These are phyloP conservation scores for Sarcodon aspratus DNA, from an alignment of 768 basidiomycete genomes.

Conservation along the genomic window DNA sequence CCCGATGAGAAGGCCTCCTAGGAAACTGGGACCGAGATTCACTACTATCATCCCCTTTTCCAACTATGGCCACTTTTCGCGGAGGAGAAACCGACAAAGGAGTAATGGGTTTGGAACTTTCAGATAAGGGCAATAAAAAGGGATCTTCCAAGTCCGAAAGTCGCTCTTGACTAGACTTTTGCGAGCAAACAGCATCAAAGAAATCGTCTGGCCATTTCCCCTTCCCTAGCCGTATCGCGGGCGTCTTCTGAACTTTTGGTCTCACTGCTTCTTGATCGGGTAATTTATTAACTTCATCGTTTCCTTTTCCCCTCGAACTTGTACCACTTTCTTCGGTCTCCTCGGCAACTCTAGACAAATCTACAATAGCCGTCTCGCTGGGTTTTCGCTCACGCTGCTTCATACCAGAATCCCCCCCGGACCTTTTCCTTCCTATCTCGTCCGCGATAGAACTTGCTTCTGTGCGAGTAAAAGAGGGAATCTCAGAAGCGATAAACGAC, in stretches of 20 bases:
- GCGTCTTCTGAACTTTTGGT: background rate
- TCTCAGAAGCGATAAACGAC: constrained; percentile 40
- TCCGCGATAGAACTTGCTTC: constrained; percentile 51
- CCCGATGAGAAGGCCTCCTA: constrained; percentile 50
- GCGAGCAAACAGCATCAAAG: constrained; percentile 40
- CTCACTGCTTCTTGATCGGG: constrained; percentile 15
- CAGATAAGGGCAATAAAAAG: constrained; percentile 9
- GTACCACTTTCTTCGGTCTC: constrained; percentile 43
- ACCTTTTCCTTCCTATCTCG: constrained; percentile 23
- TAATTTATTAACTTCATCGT: constrained; percentile 7
- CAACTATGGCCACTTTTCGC: constrained; percentile 46
- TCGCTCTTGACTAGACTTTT: constrained; percentile 4
- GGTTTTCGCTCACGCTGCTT: constrained; percentile 42
- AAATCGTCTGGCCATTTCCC: constrained; percentile 83
- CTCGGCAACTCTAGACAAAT: constrained; percentile 60
- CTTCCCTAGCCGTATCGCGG: constrained; percentile 48
- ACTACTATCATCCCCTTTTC: constrained; percentile 32
- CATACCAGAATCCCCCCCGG: constrained; percentile 9
- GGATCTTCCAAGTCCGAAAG: constrained; percentile 11
- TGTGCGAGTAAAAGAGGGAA: constrained; percentile 51
- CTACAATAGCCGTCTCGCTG: constrained; percentile 50
- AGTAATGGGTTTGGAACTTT: constrained; percentile 12
- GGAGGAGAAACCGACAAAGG: constrained; percentile 34
- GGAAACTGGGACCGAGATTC: constrained; percentile 37
- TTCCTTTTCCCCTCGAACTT: constrained; percentile 20